Base-by-base conservation (phyloP, 192 early-diverging fungal species). In the Mortierella alpina region DNA sequence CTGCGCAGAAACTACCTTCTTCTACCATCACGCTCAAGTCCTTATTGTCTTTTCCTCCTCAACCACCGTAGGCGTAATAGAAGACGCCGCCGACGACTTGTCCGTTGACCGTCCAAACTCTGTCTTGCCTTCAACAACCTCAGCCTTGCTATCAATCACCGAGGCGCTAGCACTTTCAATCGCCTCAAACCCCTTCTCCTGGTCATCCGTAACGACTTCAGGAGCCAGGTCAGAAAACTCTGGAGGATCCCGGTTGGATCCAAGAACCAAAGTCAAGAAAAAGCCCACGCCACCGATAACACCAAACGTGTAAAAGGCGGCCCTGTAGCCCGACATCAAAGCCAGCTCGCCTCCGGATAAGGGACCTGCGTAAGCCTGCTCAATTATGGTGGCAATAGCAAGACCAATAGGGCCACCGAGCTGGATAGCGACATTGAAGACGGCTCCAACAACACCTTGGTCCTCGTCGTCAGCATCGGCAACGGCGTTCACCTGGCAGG, bases 401-500 rank as follows among this genome's bases (percentile, higher is more conserved):
- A 80, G 64, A 5, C 83, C 76, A 8, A 84, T 65, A 41, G 76
- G 72, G 22, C 72, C 76, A 56, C 83, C 83, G 1, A 84, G 50
- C 52, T 84, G 83, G 6, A 78, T 66, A 40, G 67, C 77, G 17
- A 80, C 77, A 20, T 80, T 84, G 39, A 74, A 84, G 39, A 84
- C 64, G 0, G 83, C 83, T 40, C 77, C 77, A 17, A 80, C 77
- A 2, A 80, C 77, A 22, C 77, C 77, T 59, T 80, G 77, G 52
- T 80, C 70, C 66, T 72, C 77, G 58, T 80, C 70, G 10, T 47
- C 45, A 1, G 77, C 77, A 41, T 80, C 77, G 8, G 77, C 77
- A 7, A 80, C 70, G 3, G 53, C 77, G 42, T 80, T 80, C 65
- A 80, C 70, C 23, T 80, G 77, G 13, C 77, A 80, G 18, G 70